Base-by-base conservation (phyloP, 352 stramenopile species). In the Pythium rhizo-oryzae region DNA sequence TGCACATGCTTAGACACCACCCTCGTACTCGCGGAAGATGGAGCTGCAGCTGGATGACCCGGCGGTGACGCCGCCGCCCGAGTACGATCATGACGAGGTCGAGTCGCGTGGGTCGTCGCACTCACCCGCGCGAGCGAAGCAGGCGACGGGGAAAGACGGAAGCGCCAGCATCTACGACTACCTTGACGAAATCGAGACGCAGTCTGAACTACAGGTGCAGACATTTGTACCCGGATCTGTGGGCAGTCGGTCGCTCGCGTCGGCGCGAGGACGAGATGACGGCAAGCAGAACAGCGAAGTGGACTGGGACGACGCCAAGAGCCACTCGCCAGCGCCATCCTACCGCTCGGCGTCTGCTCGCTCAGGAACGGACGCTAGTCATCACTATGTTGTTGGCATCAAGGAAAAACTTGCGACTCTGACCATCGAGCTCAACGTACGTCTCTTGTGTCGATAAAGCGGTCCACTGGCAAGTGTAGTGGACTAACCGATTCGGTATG, bases 371-470 rank as follows among this genome's bases (percentile, higher is more conserved):
- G 80, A 81, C 25, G 72, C 46, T 6, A 89, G 75, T n/a, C 69
- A 91, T 35, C 76, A 84, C 21, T 92, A 90, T 54, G 82, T 86
- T 24, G 69, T 90, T 13, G 83, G 81, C 8, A 87, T 94, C 56
- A 92, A 92, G 39, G 86, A 92, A 62, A 92, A 92, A 50, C 67
- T 94, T 21, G 85, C 80, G n/a, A 89, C 81, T 9, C 81, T 93
- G 63, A 82, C 76, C 21, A 92, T 94, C 51, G 86, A 94, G 57
- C 74, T 94, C 35, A 82, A 92, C 67, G 86, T 92, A 70, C 35
- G 78, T 65, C 25, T 28, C 8, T 12, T 21, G 30, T 19, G 19
- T 44, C 41, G 51, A 24, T 25, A 16, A 2, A n/a, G 43, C 43
- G 43, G 11, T 16, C 18, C n/a, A 6, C 8, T 28, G 18, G 15